Conservation (phyloP, 2,329 filamentous ascomycete genomes). For the Penicillium capsulatum region DNA sequence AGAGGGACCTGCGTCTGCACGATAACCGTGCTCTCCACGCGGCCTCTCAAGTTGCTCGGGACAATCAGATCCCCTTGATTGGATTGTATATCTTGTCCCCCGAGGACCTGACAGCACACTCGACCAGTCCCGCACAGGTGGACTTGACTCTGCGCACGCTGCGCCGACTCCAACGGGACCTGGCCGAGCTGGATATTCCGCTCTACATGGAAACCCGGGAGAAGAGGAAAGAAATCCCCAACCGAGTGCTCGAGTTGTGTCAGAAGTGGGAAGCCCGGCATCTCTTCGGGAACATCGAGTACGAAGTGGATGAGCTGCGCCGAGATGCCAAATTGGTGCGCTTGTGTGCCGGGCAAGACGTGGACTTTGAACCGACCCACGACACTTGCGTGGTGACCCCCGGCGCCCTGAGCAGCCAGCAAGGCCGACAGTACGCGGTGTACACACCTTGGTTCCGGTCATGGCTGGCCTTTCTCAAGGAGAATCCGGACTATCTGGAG, state of each 20-base stretch:
- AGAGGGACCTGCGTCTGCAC: slow-evolving; percentile 66
- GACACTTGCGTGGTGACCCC: slow-evolving; percentile 82
- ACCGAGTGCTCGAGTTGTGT: slow-evolving; percentile 61
- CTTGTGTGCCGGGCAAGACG: slow-evolving; percentile 57
- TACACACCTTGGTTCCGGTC: slow-evolving; percentile 77
- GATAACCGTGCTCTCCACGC: slow-evolving; percentile 71
- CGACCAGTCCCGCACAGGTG: slow-evolving; percentile 66
- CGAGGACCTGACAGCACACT: slow-evolving; percentile 78
- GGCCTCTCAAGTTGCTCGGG: slow-evolving; percentile 63
- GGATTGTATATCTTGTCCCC: slow-evolving; percentile 76
- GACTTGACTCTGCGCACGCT: slow-evolving; percentile 78
- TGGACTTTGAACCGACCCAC: slow-evolving; percentile 67
- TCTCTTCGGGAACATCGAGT: slow-evolving; percentile 79
- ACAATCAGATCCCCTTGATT: slow-evolving; percentile 66
- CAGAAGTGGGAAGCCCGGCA: slow-evolving; percentile 69
- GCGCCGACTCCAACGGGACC: slow-evolving; percentile 59
- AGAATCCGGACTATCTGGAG: slow-evolving; percentile 63
- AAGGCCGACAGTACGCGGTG: slow-evolving; percentile 75
- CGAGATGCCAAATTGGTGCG: slow-evolving; percentile 66
- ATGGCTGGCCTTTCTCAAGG: slow-evolving; percentile 70
- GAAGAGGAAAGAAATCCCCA: slow-evolving; percentile 59
- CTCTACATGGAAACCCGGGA: slow-evolving; percentile 69
- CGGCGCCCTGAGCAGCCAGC: slow-evolving; percentile 61
- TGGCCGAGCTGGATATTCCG: slow-evolving; percentile 70
- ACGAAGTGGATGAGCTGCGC: slow-evolving; percentile 84